phyloP scores from a whole-genome alignment of 164 flowering plant genomes.

The Chloranthus sessilifolius region DNA sequence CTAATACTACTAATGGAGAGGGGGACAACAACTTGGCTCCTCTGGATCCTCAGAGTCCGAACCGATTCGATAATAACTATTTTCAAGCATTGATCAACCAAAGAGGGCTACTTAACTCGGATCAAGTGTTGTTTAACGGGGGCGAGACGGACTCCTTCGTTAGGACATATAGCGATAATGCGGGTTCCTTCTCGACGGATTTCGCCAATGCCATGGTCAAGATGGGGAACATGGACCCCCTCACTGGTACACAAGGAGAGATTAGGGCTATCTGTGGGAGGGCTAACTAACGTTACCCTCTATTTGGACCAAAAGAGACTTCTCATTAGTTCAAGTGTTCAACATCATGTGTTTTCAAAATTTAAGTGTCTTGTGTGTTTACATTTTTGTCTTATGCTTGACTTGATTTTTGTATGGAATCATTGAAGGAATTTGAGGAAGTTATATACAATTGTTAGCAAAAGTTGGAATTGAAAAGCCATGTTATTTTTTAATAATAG shows the following conservation, averaged over 20 bases:
- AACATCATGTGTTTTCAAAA: no score
- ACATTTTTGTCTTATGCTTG: no score
- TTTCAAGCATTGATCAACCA: constrained; percentile 13
- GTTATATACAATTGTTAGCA: no score
- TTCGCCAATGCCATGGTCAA: constrained; percentile 23
- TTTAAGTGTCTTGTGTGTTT: no score
- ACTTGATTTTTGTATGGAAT: no score
- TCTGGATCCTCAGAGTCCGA: constrained; percentile 23
- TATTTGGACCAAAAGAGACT: no score
- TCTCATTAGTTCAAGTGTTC: no score
- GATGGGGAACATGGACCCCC: constrained; percentile 16
- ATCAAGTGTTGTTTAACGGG: constrained; percentile 21
- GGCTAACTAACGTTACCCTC: constrained; percentile 13
- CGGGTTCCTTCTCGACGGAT: constrained; percentile 11
- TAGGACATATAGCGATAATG: constrained; percentile 11
- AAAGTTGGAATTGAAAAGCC: no score
- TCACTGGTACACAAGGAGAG: constrained; percentile 14
- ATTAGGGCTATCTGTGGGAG: constrained; percentile 18
- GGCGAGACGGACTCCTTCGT: constrained; percentile 20
- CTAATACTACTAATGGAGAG: constrained; percentile 14
- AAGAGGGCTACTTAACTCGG: constrained; percentile 22
- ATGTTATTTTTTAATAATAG: no score
- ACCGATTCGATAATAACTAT: constrained; percentile 19
- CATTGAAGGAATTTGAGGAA: no score
- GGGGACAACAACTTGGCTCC: constrained; percentile 16